Base-by-base conservation (phyloP, 2,329 filamentous ascomycete species). In the Venturia nashicola region DNA sequence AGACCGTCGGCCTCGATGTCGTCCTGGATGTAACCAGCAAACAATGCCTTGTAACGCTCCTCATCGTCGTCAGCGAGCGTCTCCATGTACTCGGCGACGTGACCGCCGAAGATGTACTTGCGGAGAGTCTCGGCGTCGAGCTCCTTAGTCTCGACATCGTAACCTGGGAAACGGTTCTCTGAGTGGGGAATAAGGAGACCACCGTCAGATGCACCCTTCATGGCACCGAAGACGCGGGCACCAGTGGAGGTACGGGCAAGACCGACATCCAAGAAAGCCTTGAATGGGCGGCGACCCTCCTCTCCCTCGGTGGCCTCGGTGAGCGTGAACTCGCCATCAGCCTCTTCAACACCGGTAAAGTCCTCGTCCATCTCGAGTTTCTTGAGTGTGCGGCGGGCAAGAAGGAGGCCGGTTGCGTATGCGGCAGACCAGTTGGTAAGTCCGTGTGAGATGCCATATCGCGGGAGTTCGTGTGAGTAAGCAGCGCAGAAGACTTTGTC, bases 41-140 rank as follows among this genome's bases (percentile, higher is more conserved):
- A 99, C 85, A 99, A 94, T 73, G 86, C 87, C 86, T 93, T 93
- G 90, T 91, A 99, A 78, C 94, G 92, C 87, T 99, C 94, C 89
- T 99, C 94, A 77, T 99, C 94, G 77, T 99, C 94, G 75, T 99
- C 94, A 81, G 94, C 94, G 70, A 99, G 90, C 66, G 89, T 94
- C 88, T 99, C 94, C 94, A 99, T 99, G 88, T 99, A 99, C 87
- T 99, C 94, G 72, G 93, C 92, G 70, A 99, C 90, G 86, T 99
- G 94, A 68, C 94, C 93, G 76, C 85, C 94, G 80, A 90, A 93
- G 85, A 99, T 99, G 89, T 99, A 99, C 85, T 92, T 96, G 86
- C 93, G 91, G 77, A 99, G 90, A 71, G 86, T 89, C 80, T 99
- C 94, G 74, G 91, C 86, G 74, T 99, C 94, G 74, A 99, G 90